Conservation (phyloP, 257 asterid species). For the Solanum pinnatisectum region DNA sequence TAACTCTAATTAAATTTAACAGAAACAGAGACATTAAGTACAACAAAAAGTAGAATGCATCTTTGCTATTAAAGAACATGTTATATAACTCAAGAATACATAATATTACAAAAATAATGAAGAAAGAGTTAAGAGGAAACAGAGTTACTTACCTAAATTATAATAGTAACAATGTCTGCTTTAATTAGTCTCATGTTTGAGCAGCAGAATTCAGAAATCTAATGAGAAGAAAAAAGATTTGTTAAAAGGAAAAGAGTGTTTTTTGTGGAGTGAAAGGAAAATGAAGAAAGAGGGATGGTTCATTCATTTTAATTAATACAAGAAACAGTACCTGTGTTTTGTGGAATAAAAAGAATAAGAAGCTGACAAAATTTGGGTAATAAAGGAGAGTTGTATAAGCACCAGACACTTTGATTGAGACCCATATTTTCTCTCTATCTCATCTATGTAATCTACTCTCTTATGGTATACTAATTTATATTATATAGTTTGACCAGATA, state of each 20-base stretch:
- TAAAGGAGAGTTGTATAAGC: not conserved
- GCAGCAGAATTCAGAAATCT: not conserved
- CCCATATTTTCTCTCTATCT: not conserved
- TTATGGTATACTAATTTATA: no score
- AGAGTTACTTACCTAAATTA: not conserved
- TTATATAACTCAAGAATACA: not conserved
- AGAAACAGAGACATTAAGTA: not conserved
- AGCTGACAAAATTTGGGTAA: not conserved
- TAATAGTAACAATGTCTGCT: not conserved
- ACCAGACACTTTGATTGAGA: not conserved
- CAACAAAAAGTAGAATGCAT: not conserved
- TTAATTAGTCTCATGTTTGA: not conserved
- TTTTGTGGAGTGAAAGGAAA: not conserved
- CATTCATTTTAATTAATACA: not conserved
- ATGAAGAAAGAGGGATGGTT: slow-evolving; percentile 8
- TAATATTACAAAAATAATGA: not conserved
- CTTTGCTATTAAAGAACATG: not conserved
- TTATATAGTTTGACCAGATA: no score
- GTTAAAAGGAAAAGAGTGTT: not conserved
- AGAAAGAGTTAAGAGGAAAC: not conserved
- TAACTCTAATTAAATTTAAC: not conserved
- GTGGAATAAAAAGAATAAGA: not conserved
- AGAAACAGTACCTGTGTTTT: not conserved
- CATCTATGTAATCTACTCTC: not conserved
- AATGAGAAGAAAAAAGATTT: not conserved